phyloP scores from a whole-genome alignment of 2,329 filamentous ascomycete genomes.

The Colletotrichum viniferum region DNA sequence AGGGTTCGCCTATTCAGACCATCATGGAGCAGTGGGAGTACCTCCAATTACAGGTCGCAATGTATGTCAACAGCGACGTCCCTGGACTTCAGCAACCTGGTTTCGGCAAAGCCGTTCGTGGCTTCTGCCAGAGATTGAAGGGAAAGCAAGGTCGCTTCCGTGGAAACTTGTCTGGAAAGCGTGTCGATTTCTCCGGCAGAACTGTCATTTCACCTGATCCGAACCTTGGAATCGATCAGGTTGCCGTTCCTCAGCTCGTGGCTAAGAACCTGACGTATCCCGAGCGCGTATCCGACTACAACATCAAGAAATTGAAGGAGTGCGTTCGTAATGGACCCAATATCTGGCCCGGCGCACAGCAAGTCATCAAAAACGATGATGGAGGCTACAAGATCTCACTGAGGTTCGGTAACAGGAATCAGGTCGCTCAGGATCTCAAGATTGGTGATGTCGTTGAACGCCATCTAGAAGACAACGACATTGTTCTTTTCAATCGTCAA shows the following conservation, averaged over 20 bases:
- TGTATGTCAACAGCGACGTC: slow-evolving; percentile 97
- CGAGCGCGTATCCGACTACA: slow-evolving; percentile 83
- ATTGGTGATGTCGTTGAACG: slow-evolving; percentile 91
- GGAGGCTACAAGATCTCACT: slow-evolving; percentile 74
- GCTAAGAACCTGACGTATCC: slow-evolving; percentile 97
- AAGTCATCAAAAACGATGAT: slow-evolving; percentile 70
- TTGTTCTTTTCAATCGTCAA: slow-evolving; percentile 97
- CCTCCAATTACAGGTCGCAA: slow-evolving; percentile 90
- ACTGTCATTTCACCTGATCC: slow-evolving; percentile 98
- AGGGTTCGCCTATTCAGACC: slow-evolving; percentile 83
- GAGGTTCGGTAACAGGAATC: slow-evolving; percentile 73
- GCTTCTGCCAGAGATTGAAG: slow-evolving; percentile 94
- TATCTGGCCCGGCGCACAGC: slow-evolving; percentile 88
- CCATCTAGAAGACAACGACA: slow-evolving; percentile 92
- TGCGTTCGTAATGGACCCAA: slow-evolving; percentile 77
- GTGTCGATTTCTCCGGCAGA: slow-evolving; percentile 96
- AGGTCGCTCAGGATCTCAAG: slow-evolving; percentile 74
- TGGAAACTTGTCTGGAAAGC: slow-evolving; percentile 95
- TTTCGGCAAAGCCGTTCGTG: slow-evolving; percentile 86
- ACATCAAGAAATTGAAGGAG: slow-evolving; percentile 79
- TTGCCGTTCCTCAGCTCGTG: slow-evolving; percentile 89
- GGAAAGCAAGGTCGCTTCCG: slow-evolving; percentile 97
- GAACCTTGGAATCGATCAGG: slow-evolving; percentile 90
- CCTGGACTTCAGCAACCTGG: slow-evolving; percentile 90
- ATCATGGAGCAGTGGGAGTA: slow-evolving; percentile 99